These are phyloP conservation scores for Fusarium sp. DNA, from an alignment of 2,329 filamentous ascomycete species.

Conservation along the genomic window DNA sequence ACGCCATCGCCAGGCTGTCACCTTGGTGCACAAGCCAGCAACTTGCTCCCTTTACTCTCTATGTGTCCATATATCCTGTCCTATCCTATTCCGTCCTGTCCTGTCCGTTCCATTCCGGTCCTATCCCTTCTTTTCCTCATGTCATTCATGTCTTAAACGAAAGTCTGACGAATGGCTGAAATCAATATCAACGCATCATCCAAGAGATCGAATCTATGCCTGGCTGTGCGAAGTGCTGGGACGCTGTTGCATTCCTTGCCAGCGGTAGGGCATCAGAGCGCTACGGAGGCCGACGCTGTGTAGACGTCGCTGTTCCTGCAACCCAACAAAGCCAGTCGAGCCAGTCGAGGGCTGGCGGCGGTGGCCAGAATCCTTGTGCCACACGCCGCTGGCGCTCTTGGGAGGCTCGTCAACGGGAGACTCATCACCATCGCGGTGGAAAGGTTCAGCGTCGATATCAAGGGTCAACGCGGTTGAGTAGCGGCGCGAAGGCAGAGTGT, in stretches of 20 bases:
- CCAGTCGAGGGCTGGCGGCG: conserved; percentile 41
- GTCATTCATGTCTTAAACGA: not conserved
- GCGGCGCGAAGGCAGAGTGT: conserved; percentile 37
- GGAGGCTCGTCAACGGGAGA: conserved; percentile 36
- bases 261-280: conserved; percentile 43
- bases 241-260: conserved; percentile 35
- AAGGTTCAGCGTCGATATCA: conserved; percentile 33
- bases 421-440: conserved; percentile 28
- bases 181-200: not conserved
- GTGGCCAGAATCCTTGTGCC: conserved; percentile 21
- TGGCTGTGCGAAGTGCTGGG: conserved; percentile 42
- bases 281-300: conserved; percentile 41
- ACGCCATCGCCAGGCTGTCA: conserved; percentile 32
- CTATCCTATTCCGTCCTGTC: not conserved
- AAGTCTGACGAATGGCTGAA: conserved; percentile 5
- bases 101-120: not conserved
- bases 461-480: conserved; percentile 42
- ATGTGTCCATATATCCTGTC: conserved; percentile 3
- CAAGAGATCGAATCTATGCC: conserved; percentile 15
- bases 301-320: conserved; percentile 39
- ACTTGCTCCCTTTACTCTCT: conserved; percentile 17
- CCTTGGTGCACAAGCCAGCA: conserved; percentile 13
- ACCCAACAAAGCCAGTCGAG: conserved; percentile 40
- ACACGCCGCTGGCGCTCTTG: conserved; percentile 35
- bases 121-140: conserved; percentile 5